Base-by-base conservation (phyloP, 345 rosid genomes). In the Syzygium oleosum region DNA sequence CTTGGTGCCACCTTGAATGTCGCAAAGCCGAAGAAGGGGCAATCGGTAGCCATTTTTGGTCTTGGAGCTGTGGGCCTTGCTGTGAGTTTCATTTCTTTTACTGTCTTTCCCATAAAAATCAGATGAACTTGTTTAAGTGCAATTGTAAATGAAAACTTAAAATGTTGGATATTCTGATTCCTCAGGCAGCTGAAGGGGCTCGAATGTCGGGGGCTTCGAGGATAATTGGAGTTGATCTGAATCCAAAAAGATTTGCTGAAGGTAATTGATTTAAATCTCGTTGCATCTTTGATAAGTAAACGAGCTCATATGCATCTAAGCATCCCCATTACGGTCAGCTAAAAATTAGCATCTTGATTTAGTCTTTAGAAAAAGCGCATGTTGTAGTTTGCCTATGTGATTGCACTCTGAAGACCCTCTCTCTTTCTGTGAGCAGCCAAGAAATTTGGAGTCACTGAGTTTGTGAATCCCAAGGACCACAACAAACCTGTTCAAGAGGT, bases 1-100 rank as follows among this genome's bases (percentile, higher is more conserved):
- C 89, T 90, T 25, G 94, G 92, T 4, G 93, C 93, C 53, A 90
- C 93, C 5, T 61, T 92, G 63, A 92, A 92, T 86, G 93, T 92
- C 15, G 90, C 93, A 25, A 92, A 92, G 88, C 93, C 89, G 0
- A 86, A 89, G 78, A 87, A 87, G 49, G 93, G 92, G 17, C 85
- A 85, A 21, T 55, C 91, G 2, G 92, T 92, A 11, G 94, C 94
- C 46, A 73, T 92, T 51, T 91, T 91, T 51, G 91, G 92, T 13
- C 34, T 91, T 22, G 90, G 92, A 23, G 88, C 90, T 59, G 90
- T 90, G 22, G 92, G 90, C 31, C 91, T 91, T 31, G 92, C 91
- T 52, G 89, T 89, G 68, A 85, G 87, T 87, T 41, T 54, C 23
- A 1, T 73, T 38, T 19, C 80, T 38, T 73, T 73, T 19, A n/a